Base-by-base conservation (phyloP, 139 green algal genomes). In the Volvox africanus region DNA sequence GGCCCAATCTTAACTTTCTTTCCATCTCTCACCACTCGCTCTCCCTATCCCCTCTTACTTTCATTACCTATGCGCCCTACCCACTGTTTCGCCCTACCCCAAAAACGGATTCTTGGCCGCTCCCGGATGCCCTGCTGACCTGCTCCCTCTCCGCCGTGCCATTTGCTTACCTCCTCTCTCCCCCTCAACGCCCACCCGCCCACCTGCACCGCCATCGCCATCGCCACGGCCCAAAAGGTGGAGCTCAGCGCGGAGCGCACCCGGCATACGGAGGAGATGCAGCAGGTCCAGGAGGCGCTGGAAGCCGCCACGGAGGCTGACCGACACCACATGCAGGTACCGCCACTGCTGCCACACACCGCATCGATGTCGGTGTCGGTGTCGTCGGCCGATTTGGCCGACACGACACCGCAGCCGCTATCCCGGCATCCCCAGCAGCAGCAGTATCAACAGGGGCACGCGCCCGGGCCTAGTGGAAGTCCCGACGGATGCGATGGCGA, bases 231-330 rank as follows among this genome's bases (percentile, higher is more conserved):
- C 44, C 5, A 55, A 55, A 14, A 90, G 86, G 71, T 83, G 19
- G 86, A 90, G 86, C 73, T 90, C 26, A 76, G 30, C 20, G 50
- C 86, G 2, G 86, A 90, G 86, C 86, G 86, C 37, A 77, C 1
- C 20, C 86, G 86, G 18, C 86, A 83, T n/a, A 61, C 22, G 1
- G 73, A 90, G 73, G 86, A 90, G 86, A 36, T 90, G 71, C 50
- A 61, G 50, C 30, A 61, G 30, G 73, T 90, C 50, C 26, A 69
- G 67, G 30, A 20, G 50, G 86, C 69, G 21, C 71, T 90, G 86
- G 86, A 90, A 55, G 30, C 65, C 14, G 73, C 73, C n/a, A 83
- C 86, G 6, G 37, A 61, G 17, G 73, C 18, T 1, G 73, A 83
- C 86, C 30, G 55, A 1, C 12, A 75, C 36, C 44, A 69, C 50